Base-by-base conservation (phyloP, 306 rosid genomes). In the Rosa lucieae region DNA sequence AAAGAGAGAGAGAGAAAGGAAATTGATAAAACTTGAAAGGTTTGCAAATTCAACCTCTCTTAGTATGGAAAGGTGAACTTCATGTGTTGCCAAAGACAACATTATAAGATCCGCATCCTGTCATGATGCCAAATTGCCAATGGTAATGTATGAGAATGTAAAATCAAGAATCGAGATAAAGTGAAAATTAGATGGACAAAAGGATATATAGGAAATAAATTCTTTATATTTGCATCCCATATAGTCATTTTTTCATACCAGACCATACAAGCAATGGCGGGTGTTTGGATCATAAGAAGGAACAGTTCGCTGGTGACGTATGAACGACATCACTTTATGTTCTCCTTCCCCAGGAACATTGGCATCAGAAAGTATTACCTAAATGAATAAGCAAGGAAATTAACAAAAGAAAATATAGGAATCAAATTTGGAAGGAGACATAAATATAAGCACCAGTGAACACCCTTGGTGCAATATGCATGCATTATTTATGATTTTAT, bases 81-180 rank as follows among this genome's bases (percentile, higher is more conserved):
- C 97, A 46, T 89, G 97, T 0, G 89, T 72, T 1, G 90, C 84
- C 82, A 89, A n/a, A 2, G 89, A 89, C 0, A 91, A 79, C 91
- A 91, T 85, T 35, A 91, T 84, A 0, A 89, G 84, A 79, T 88
- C 93, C 1, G 90, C 92, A 70, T 91, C 93, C 97, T 91, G 88
- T 49, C 63, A 72, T 35, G 9, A n/a, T 26, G 26, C 26, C 26
- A 26, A 26, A 26, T 26, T 26, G 26, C 26, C 40, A 70, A 70
- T 23, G 20, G 46, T 5, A 42, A 42, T 5, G 6, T 42, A 42
- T 42, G 73, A n/a, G n/a, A n/a, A n/a, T n/a, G n/a, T n/a, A n/a
- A n/a, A n/a, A n/a, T n/a, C n/a, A n/a, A n/a, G n/a, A n/a, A n/a
- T n/a, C n/a, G n/a, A 3, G 1, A 35, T 21, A 5, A 12, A 73